Percentiles rank a stretch among this genome's conserved stretches.
Evolutionary conservation across 257 asterid genomes (phyloP).

Genomic region (Phtheirospermum japonicum): DNA sequence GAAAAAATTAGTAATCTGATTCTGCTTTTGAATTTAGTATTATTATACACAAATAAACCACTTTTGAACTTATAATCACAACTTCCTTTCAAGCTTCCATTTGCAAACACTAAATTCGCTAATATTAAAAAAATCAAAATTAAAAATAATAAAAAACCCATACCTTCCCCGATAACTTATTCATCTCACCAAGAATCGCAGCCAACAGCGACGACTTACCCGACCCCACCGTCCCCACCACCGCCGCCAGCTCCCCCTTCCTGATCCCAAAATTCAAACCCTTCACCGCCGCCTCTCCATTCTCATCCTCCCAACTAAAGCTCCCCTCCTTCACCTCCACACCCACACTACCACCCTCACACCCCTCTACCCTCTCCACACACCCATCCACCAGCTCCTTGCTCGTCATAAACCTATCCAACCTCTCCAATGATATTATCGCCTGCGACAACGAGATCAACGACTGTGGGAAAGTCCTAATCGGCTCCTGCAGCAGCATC

Average conservation of each 20-base stretch:
- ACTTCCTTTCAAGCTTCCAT: no score
- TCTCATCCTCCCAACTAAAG: conserved; percentile 90
- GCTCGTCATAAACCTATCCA: conserved; percentile 77
- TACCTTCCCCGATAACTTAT: conserved; percentile 83
- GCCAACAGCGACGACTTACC: conserved; percentile 92
- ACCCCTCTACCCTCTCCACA: conserved; percentile 68
- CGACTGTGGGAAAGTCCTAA: conserved; percentile 88
- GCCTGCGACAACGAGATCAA: conserved; percentile 94
- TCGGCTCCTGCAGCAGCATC: conserved; percentile 84
- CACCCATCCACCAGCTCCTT: conserved; percentile 61
- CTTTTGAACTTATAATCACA: no score
- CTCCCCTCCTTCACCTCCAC: conserved; percentile 63
- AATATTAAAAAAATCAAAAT: neutral
- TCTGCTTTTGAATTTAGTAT: no score
- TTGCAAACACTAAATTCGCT: no score
- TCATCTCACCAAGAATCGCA: conserved; percentile 93
- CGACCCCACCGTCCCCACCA: conserved; percentile 96
- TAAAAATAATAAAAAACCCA: neutral
- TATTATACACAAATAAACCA: no score
- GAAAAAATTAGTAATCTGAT: no score
- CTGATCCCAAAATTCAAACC: conserved; percentile 47
- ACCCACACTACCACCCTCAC: conserved; percentile 53
- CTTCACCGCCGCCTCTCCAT: conserved; percentile 49
- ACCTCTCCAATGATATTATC: conserved; percentile 69
- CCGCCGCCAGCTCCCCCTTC: conserved; percentile 77